These are phyloP conservation scores for Vaccinium myrtillus DNA, from an alignment of 148 eudicot genomes.

Conservation along the genomic window DNA sequence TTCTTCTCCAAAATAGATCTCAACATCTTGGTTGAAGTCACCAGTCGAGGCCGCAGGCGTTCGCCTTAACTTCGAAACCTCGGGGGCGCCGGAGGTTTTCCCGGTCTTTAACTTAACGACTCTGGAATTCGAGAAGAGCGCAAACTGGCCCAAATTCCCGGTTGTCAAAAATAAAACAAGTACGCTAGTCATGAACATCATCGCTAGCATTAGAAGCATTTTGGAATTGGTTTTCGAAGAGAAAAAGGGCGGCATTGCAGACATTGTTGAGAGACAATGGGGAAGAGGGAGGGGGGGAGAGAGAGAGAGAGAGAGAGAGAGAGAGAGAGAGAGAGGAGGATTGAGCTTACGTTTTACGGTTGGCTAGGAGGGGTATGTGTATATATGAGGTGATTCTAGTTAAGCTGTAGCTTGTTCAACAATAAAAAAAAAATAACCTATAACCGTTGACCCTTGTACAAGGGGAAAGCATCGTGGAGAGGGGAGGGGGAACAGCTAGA, in stretches of 20 bases:
- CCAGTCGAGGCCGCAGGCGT: neutral
- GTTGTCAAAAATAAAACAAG: neutral
- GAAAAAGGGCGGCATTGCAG: neutral
- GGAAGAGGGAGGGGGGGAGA: neutral
- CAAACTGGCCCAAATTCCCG: neutral
- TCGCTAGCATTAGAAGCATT: neutral
- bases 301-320: too few relatives aligned
- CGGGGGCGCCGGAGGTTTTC: neutral
- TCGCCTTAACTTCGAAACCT: neutral
- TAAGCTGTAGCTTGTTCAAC: neutral
- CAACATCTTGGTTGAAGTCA: constrained; percentile 4
- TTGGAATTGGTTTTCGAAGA: neutral
- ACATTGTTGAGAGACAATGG: neutral
- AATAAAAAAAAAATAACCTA: neutral
- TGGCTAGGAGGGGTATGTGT: neutral
- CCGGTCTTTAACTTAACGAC: neutral
- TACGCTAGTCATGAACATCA: constrained; percentile 6
- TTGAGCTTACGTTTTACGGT: neutral
- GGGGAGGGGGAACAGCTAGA: neutral
- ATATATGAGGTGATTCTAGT: neutral
- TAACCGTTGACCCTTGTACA: neutral
- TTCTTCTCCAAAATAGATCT: neutral
- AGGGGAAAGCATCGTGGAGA: constrained; percentile 5
- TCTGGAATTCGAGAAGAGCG: neutral
- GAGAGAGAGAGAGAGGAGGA: neutral